These are phyloP conservation scores for Drechmeria coniospora DNA, from an alignment of 2,329 filamentous ascomycete species.

Conservation along the genomic window DNA sequence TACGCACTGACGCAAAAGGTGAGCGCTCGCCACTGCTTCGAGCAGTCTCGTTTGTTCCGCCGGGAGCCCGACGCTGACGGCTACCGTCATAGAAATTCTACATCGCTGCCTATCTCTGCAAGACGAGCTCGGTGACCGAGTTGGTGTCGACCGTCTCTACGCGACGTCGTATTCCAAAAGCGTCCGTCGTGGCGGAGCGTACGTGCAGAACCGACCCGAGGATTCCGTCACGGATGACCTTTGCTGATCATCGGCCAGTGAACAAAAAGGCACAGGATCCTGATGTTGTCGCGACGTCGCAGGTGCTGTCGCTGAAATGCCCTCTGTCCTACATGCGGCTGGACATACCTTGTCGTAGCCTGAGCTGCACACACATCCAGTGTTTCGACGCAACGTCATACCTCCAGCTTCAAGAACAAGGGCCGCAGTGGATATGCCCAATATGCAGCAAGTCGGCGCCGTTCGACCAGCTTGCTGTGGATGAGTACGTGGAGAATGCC, in stretches of 20 bases:
- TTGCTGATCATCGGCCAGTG: constrained; percentile 41
- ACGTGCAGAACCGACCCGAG: constrained; percentile 26
- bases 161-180: constrained; percentile 60
- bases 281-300: constrained; percentile 79
- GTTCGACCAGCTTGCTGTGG: constrained; percentile 71
- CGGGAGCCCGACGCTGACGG: constrained; percentile 6
- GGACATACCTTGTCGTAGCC: constrained; percentile 61
- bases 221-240: too few species aligned
- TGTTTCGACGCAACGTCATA: constrained; percentile 93
- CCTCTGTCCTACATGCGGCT: constrained; percentile 79
- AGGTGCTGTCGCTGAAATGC: constrained; percentile 81
- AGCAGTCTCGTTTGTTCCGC: background rate
- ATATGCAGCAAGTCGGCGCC: constrained; percentile 74
- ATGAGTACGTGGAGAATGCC: constrained; percentile 46
- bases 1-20: constrained; percentile 87
- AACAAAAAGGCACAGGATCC: constrained; percentile 67
- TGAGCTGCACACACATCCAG: constrained; percentile 73
- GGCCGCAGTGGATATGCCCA: constrained; percentile 91
- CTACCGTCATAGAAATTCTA: constrained; percentile 46
- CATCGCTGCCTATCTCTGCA: constrained; percentile 61
- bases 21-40: constrained; percentile 16
- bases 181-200: constrained; percentile 75
- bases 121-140: constrained; percentile 52
- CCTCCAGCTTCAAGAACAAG: constrained; percentile 86
- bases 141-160: constrained; percentile 53